These are phyloP conservation scores for Melocanna baccifera DNA, from an alignment of 176 grass and related monocot genomes.

Conservation along the genomic window DNA sequence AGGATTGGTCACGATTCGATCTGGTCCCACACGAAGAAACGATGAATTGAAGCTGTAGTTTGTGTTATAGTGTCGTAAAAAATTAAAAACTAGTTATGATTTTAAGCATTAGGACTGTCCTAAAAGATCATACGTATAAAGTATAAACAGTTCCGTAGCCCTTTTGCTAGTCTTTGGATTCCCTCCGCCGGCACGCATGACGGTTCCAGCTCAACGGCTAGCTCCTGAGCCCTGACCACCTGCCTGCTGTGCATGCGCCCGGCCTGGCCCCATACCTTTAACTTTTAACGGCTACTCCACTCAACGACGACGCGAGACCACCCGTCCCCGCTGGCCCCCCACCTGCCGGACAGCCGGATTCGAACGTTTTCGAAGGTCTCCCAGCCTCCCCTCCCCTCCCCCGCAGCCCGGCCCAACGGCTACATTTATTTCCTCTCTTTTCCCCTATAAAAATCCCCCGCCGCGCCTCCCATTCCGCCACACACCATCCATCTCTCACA, in stretches of 20 bases:
- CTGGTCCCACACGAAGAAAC: too few relatives aligned
- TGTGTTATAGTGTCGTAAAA: too few relatives aligned
- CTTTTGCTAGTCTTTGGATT: conserved; percentile 15
- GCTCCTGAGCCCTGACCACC: conserved; percentile 14
- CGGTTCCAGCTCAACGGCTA: conserved; percentile 50
- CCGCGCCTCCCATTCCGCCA: background rate
- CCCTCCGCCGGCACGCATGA: conserved; percentile 35
- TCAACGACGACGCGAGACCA: conserved; percentile 3
- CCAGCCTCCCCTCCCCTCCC: background rate
- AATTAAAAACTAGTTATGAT: too few relatives aligned
- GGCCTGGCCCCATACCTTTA: background rate
- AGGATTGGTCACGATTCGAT: too few relatives aligned
- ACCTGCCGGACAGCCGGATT: conserved; percentile 23
- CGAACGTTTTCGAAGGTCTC: conserved; percentile 53
- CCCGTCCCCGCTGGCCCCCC: background rate
- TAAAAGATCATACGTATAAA: too few relatives aligned
- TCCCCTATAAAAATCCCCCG: conserved; percentile 46
- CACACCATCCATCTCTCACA: background rate
- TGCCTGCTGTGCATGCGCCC: too few relatives aligned
- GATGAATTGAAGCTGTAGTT: too few relatives aligned
- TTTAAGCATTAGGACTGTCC: too few relatives aligned
- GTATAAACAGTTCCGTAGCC: too few relatives aligned
- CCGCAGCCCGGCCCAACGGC: conserved; percentile 42
- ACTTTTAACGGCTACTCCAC: conserved; percentile 68
- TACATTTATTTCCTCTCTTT: conserved; percentile 22